Percentiles rank a stretch among this genome's conserved stretches.
phyloP scores from a whole-genome alignment of 495 filamentous ascomycete genomes.

The Aeminium ludgeri region DNA sequence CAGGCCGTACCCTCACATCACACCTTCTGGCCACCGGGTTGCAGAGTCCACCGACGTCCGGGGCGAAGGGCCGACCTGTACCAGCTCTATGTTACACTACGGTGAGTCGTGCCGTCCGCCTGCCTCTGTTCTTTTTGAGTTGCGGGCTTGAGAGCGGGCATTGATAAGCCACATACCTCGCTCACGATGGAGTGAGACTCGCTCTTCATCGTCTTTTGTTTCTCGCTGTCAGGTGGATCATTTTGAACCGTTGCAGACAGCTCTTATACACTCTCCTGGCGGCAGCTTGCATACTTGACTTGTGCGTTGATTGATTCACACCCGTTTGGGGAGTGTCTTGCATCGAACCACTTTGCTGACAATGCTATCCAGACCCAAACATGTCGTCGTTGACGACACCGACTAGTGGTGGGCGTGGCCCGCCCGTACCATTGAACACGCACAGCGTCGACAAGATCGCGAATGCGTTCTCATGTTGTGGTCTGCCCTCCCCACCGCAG shows the following conservation, averaged over 20 bases:
- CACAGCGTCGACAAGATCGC: too few species aligned
- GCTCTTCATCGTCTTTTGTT: background rate
- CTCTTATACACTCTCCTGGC: background rate
- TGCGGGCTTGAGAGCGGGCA: conserved; percentile 1
- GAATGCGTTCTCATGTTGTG: too few species aligned
- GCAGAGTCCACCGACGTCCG: too few species aligned
- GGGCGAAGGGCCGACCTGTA: conserved; percentile 1
- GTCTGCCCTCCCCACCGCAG: too few species aligned
- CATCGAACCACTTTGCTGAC: conserved; percentile 1
- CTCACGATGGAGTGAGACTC: background rate
- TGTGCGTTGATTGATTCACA: background rate
- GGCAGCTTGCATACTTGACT: too few species aligned
- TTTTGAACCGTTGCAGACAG: background rate
- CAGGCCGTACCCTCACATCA: conserved; percentile 8
- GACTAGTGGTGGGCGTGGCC: too few species aligned
- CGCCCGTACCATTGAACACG: too few species aligned
- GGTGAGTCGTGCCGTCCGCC: conserved; percentile 7
- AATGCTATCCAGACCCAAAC: background rate
- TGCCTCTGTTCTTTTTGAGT: background rate
- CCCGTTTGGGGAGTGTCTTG: background rate
- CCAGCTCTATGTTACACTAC: conserved; percentile 7
- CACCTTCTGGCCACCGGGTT: background rate
- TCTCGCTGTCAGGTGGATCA: background rate
- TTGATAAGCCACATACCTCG: conserved; percentile 13
- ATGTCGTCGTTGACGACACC: too few species aligned